Percentiles rank a stretch among this genome's conserved stretches.
phyloP scores from a whole-genome alignment of 129 eudicot species.

The Escallonia rubra region DNA sequence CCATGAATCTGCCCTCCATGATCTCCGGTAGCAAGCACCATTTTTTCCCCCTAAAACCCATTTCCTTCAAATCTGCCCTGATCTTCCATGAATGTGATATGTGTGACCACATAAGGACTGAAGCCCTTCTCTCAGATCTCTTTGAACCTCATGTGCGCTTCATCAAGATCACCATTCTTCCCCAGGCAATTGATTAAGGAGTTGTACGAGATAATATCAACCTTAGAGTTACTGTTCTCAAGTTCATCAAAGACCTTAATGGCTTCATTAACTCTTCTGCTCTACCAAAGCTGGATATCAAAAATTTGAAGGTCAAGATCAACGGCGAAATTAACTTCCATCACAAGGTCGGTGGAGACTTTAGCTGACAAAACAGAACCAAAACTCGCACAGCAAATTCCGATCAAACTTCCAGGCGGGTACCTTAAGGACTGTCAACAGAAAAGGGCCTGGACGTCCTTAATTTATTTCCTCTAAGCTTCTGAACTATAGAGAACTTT shows the following conservation, averaged over 20 bases:
- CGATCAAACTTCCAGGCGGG: too few relatives aligned
- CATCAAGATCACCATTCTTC: conserved; percentile 88
- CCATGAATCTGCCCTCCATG: too few relatives aligned
- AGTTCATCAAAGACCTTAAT: conserved; percentile 74
- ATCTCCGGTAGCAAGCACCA: conserved; percentile 21
- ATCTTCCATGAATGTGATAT: conserved; percentile 74
- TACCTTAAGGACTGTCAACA: too few relatives aligned
- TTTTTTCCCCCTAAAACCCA: conserved; percentile 43
- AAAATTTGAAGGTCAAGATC: conserved; percentile 76
- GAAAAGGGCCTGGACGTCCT: too few relatives aligned
- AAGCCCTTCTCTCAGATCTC: conserved; percentile 94
- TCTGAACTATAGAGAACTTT: too few relatives aligned
- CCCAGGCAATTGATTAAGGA: conserved; percentile 86
- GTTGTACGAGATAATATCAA: conserved; percentile 82
- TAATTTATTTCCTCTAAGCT: too few relatives aligned
- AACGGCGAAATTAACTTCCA: conserved; percentile 29
- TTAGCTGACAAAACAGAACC: too few relatives aligned
- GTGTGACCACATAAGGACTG: conserved; percentile 87
- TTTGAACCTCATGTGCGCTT: conserved; percentile 86
- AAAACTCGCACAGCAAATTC: too few relatives aligned
- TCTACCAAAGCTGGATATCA: conserved; percentile 85
- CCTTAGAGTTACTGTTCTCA: conserved; percentile 59
- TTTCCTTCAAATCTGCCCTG: too few relatives aligned
- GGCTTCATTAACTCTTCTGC: conserved; percentile 76
- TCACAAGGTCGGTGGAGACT: too few relatives aligned